Percentiles rank a stretch among this genome's conserved stretches.
These are phyloP conservation scores for Xerocomellus dryophilus DNA, from an alignment of 768 basidiomycete genomes.

Conservation along the genomic window DNA sequence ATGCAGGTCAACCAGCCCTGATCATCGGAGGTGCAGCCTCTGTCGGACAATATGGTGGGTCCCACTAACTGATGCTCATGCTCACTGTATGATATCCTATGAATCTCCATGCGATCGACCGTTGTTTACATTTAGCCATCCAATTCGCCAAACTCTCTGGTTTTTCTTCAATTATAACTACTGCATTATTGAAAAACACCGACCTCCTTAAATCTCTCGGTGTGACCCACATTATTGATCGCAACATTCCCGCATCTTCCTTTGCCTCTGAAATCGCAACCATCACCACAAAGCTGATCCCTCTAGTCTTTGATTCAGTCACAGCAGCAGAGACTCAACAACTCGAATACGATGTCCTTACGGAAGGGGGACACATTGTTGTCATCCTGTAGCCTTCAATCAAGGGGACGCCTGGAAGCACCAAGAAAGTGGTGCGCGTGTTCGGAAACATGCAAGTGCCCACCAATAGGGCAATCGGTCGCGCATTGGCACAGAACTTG, in stretches of 20 bases:
- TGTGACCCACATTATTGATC: no score
- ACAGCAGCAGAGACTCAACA: slow-evolving; percentile 32
- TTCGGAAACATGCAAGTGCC: slow-evolving; percentile 11
- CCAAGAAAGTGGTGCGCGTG: slow-evolving; percentile 13
- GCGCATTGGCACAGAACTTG: slow-evolving; percentile 9
- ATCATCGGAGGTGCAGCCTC: slow-evolving; percentile 38
- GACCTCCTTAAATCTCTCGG: slow-evolving; percentile 22
- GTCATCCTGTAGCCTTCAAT: slow-evolving; percentile 2
- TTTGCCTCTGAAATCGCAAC: slow-evolving; percentile 15
- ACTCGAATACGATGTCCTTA: slow-evolving; percentile 31
- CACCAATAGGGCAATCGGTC: slow-evolving; percentile 13
- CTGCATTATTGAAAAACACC: slow-evolving; percentile 36
- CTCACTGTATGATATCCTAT: not conserved
- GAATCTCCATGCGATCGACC: not conserved
- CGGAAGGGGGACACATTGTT: slow-evolving; percentile 31
- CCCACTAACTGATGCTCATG: slow-evolving; percentile 17
- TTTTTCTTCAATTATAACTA: slow-evolving; percentile 39
- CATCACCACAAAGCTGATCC: slow-evolving; percentile 13
- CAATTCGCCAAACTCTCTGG: slow-evolving; percentile 36
- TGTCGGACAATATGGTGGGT: slow-evolving; percentile 38
- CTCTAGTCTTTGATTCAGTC: slow-evolving; percentile 28
- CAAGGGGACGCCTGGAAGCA: slow-evolving; percentile 13
- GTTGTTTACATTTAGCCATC: slow-evolving; percentile 20
- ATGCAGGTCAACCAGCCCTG: slow-evolving; percentile 32
- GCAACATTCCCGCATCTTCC: slow-evolving; percentile 15